Evolutionary conservation across 495 filamentous ascomycete genomes (phyloP).

Genomic region (Schizothecium vesticola): DNA sequence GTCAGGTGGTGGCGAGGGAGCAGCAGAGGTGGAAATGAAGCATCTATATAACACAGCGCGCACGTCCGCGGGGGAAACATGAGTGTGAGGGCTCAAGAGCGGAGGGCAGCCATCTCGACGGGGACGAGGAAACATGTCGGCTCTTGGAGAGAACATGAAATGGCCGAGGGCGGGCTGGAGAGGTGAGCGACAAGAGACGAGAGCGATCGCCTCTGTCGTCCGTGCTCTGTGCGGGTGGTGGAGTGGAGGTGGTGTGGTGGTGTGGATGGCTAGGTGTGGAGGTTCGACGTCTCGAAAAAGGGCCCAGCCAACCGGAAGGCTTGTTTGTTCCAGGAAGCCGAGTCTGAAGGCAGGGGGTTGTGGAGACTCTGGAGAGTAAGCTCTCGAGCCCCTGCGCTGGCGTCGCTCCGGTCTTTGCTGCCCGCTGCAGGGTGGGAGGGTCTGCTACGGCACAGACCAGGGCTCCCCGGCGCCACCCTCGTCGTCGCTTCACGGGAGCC

Average conservation of each 20-base stretch:
- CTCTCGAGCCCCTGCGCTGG: constrained; percentile 9
- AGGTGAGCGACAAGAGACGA: not conserved
- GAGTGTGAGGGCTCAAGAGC: not conserved
- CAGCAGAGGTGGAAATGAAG: not conserved
- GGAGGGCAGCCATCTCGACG: not conserved
- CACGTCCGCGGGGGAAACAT: not conserved
- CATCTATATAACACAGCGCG: not conserved
- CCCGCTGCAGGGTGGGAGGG: not conserved
- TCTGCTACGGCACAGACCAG: constrained; percentile 1
- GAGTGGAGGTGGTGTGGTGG: not conserved
- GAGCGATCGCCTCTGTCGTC: constrained; percentile 4
- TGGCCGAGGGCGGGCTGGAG: too few species aligned
- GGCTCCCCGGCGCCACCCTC: not conserved
- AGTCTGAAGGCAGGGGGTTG: not conserved
- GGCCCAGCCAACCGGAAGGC: constrained; percentile 3
- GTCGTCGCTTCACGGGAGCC: not conserved
- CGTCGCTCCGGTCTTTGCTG: not conserved
- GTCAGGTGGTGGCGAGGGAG: not conserved
- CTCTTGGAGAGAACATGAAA: not conserved
- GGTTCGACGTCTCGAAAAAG: not conserved
- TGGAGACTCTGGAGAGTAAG: not conserved
- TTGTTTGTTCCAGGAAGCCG: not conserved
- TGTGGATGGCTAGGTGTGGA: not conserved
- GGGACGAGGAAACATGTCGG: not conserved
- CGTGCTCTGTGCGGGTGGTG: not conserved